Evolutionary conservation across 352 stramenopile genomes (phyloP), one percentile per base, ranked within the genome.

Genomic region (Phytophthora sojae): DNA sequence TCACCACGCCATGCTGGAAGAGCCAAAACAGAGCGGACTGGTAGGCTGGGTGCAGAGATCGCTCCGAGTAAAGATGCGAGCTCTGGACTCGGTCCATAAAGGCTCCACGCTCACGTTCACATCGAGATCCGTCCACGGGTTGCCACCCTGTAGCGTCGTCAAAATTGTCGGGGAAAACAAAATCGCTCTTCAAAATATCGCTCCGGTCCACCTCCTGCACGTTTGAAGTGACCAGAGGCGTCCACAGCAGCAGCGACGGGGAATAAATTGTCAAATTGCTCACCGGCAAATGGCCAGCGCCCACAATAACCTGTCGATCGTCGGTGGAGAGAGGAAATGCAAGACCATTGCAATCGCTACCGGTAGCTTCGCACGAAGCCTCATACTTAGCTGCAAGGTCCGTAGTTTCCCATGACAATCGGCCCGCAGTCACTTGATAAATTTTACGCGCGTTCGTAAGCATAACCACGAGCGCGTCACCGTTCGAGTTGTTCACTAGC

Each of bases 141-240:
- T 65, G 69, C 80, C 80, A 88, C 0, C 52, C 54, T 17, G 5
- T 71, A 1, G 67, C 55, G 44, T 83, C 71, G 1, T 57, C 30
- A 64, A 90, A 90, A 60, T 82, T 85, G 44, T 64, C 64, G 9
- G 78, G 80, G 42, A 90, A 87, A 26, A 90, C 68, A 50, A 90
- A 81, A 61, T 90, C 82, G 59, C 61, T 77, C 66, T 90, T 90
- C 42, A 90, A 64, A 6, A 76, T 79, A 14, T 81, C 73, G 23
- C 76, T 79, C 47, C 54, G 67, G 49, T 88, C 82, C 44, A 88
- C 80, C 52, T 90, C 82, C 50, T 86, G 80, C n/a, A 73, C 79
- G 35, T 82, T 86, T 4, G 78, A 75, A 55, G 67, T 71, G 19
- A 85, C 78, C 3, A 90, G 71, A 19, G 71, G 64, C 0, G 78